phyloP scores from a whole-genome alignment of 441 rosid species.

The Aquilaria agallochum region DNA sequence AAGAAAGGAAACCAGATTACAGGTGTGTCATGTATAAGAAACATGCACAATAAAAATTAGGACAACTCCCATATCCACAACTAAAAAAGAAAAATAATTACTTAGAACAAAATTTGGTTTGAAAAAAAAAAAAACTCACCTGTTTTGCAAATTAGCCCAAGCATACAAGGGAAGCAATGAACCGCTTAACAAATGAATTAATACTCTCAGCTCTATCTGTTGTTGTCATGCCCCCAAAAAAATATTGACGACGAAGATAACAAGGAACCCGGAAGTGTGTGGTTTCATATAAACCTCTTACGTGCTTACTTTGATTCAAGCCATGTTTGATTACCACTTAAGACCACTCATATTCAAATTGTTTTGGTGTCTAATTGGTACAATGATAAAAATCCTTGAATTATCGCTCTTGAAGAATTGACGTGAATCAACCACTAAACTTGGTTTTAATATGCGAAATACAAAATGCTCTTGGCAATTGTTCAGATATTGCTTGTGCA shows the following conservation, averaged over 20 bases:
- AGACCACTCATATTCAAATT: conserved; percentile 4
- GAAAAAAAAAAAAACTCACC: background rate
- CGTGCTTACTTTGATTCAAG: background rate
- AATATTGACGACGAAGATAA: conserved; percentile 4
- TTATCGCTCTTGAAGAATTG: conserved; percentile 2
- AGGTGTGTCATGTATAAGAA: background rate
- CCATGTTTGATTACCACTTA: too few species aligned
- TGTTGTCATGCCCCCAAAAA: conserved; percentile 1
- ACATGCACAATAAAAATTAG: too few species aligned
- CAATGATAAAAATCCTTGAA: background rate
- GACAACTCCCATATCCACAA: too few species aligned
- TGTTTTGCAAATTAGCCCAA: background rate
- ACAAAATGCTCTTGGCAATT: background rate
- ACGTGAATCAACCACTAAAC: conserved; percentile 5
- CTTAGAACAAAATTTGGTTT: background rate
- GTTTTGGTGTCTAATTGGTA: background rate
- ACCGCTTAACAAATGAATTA: background rate
- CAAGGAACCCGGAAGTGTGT: conserved; percentile 1
- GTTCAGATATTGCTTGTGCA: background rate
- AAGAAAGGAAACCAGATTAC: too few species aligned
- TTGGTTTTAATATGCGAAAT: conserved; percentile 5
- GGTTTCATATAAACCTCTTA: background rate
- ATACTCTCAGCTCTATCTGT: background rate
- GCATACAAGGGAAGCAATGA: background rate
- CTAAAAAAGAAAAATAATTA: background rate